Evolutionary conservation across 768 basidiomycete species (phyloP).

Genomic region (Asterophora parasitica): DNA sequence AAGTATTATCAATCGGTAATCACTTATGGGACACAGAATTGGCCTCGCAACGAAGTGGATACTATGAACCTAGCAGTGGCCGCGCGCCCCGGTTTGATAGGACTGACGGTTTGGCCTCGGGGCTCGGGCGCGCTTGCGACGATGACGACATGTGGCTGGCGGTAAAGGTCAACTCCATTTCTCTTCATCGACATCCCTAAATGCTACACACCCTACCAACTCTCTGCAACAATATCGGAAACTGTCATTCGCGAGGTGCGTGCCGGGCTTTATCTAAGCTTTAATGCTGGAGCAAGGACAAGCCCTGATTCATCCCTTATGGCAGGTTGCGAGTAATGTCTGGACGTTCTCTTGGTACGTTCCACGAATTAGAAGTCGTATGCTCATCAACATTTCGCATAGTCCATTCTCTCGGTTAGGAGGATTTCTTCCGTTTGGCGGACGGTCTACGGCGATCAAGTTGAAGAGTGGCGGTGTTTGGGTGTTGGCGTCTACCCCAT

Average conservation of each 20-base stretch:
- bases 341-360: conserved; percentile 60
- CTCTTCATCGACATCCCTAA: too few species aligned
- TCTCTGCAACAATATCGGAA: conserved; percentile 25
- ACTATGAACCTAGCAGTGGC: too few species aligned
- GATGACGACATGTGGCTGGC: too few species aligned
- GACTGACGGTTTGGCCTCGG: too few species aligned
- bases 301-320: background rate
- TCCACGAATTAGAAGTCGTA: background rate
- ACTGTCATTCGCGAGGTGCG: conserved; percentile 37
- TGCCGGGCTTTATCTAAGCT: too few species aligned
- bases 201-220: too few species aligned
- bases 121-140: too few species aligned
- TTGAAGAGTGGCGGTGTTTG: conserved; percentile 62
- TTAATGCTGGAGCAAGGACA: background rate
- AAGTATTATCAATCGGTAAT: too few species aligned
- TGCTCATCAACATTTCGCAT: background rate
- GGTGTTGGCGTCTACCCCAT: conserved; percentile 71
- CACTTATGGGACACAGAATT: too few species aligned
- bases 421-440: conserved; percentile 65
- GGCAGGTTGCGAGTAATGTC: conserved; percentile 40
- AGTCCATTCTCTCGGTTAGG: conserved; percentile 64
- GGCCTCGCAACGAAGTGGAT: too few species aligned
- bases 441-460: conserved; percentile 73
- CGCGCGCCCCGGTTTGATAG: too few species aligned
- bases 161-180: background rate